Evolutionary conservation across 2,329 filamentous ascomycete species (phyloP).

Genomic region (Aspergillus unguis): DNA sequence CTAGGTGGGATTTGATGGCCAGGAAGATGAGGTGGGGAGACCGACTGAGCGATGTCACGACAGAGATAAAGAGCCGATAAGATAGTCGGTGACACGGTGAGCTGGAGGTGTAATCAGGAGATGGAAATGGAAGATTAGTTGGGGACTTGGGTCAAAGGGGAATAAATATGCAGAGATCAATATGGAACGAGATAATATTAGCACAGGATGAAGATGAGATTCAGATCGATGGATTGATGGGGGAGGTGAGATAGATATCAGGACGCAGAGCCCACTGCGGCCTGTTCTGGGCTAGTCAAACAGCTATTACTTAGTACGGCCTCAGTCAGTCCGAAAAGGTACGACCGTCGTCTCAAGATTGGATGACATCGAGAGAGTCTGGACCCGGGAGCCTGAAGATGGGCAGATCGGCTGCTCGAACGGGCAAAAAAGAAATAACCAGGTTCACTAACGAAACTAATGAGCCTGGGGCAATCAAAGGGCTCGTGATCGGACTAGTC

Average conservation of each 20-base stretch:
- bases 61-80: slow-evolving; percentile 13
- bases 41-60: slow-evolving; percentile 10
- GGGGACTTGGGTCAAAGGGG: neutral
- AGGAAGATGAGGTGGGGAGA: slow-evolving; percentile 2
- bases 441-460: neutral
- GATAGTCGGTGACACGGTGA: neutral
- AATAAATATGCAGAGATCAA: slow-evolving; percentile 8
- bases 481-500: slow-evolving; percentile 8
- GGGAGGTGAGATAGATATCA: slow-evolving; percentile 14
- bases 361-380: slow-evolving; percentile 14
- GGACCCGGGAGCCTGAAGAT: slow-evolving; percentile 16
- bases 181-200: slow-evolving; percentile 5
- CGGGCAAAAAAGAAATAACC: slow-evolving; percentile 10
- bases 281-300: slow-evolving; percentile 5
- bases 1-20: neutral
- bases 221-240: slow-evolving; percentile 4
- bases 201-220: slow-evolving; percentile 5
- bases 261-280: neutral
- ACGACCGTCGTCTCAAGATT: slow-evolving; percentile 4
- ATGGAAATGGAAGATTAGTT: neutral
- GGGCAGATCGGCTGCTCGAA: slow-evolving; percentile 12
- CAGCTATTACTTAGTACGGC: neutral
- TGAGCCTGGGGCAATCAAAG: slow-evolving; percentile 13
- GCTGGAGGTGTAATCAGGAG: neutral
- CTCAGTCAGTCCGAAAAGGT: slow-evolving; percentile 1